A percentile compares a stretch with the other conserved stretches of the same genome.
Evolutionary conservation across 805 yeast genomes (phyloP).

Genomic region (Yarrowia divulgata): DNA sequence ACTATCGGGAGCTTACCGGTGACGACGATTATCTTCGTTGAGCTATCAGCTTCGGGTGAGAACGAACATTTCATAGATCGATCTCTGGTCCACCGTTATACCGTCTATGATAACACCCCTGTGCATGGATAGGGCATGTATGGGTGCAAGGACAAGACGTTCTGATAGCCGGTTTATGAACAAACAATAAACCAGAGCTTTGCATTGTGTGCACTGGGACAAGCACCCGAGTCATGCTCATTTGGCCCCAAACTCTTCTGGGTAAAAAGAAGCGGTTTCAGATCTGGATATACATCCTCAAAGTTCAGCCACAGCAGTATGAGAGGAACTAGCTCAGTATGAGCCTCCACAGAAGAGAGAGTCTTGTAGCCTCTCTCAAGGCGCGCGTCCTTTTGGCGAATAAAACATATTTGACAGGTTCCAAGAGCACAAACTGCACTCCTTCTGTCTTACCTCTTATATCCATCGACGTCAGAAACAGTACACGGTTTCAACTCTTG

Average conservation of each 20-base stretch:
- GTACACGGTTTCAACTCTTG: slow-evolving; percentile 1
- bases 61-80: too few relatives aligned
- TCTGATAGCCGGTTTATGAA: too few relatives aligned
- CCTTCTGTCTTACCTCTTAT: too few relatives aligned
- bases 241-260: background rate
- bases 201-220: background rate
- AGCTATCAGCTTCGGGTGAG: too few relatives aligned
- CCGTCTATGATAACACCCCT: background rate
- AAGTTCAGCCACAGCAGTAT: slow-evolving; percentile 28
- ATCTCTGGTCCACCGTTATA: too few relatives aligned
- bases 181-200: too few relatives aligned
- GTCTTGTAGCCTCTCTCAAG: background rate
- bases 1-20: slow-evolving; percentile 23
- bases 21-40: background rate
- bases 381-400: slow-evolving; percentile 16
- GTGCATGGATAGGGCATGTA: slow-evolving; percentile 27
- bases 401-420: too few relatives aligned
- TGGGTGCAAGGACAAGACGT: background rate
- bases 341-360: background rate
- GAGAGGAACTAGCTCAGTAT: too few relatives aligned
- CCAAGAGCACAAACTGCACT: too few relatives aligned
- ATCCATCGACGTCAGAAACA: too few relatives aligned
- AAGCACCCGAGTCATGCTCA: slow-evolving; percentile 13
- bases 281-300: slow-evolving; percentile 13
- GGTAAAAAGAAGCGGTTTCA: slow-evolving; percentile 8